Evolutionary conservation across 192 early-diverging fungal genomes (phyloP).

Genomic region (Backusella luteola): DNA sequence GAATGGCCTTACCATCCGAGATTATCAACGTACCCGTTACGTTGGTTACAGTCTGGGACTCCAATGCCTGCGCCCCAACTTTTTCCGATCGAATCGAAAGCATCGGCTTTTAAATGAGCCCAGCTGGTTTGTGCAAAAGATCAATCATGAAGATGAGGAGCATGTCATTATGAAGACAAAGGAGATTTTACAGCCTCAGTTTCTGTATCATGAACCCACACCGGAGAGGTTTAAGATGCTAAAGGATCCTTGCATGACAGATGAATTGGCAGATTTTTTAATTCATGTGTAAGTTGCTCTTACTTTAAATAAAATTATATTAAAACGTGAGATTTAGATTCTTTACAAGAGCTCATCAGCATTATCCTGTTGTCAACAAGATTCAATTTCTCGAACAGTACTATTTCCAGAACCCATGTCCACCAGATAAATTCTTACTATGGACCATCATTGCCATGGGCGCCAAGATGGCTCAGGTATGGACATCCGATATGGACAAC

Average conservation of each 20-base stretch:
- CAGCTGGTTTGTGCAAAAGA: slow-evolving; percentile 43
- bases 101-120: slow-evolving; percentile 36
- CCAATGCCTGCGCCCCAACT: slow-evolving; percentile 51
- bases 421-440: slow-evolving; percentile 23
- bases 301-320: neutral
- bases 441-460: slow-evolving; percentile 22
- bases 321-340: neutral
- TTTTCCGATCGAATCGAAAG: slow-evolving; percentile 33
- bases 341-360: slow-evolving; percentile 19
- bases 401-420: slow-evolving; percentile 16
- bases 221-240: neutral
- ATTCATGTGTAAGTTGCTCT: slow-evolving; percentile 14
- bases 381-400: slow-evolving; percentile 25
- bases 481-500: neutral
- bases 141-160: slow-evolving; percentile 31
- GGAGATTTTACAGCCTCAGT: neutral
- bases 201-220: neutral
- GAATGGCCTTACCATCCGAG: slow-evolving; percentile 58
- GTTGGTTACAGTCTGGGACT: slow-evolving; percentile 75
- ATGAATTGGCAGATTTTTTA: slow-evolving; percentile 18
- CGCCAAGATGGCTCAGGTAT: neutral
- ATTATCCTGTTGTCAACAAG: slow-evolving; percentile 28
- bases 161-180: slow-evolving; percentile 30
- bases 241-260: slow-evolving; percentile 5
- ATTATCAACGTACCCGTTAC: slow-evolving; percentile 63